Evolutionary conservation across 1,284 basidiomycete species (phyloP).

Genomic region (Veloporphyrellus conicus): DNA sequence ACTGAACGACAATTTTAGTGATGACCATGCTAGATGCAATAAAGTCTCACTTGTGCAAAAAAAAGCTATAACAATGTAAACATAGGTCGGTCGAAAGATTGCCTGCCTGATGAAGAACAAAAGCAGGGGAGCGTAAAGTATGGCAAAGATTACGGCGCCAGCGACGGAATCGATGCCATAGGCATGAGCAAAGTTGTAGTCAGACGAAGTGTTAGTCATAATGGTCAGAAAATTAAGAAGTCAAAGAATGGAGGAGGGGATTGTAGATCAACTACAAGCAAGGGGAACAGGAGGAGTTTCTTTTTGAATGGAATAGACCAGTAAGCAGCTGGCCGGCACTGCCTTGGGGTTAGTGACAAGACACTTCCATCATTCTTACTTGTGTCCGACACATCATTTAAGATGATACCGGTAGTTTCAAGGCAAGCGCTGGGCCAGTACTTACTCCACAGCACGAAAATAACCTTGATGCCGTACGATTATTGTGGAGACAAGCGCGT

Average conservation of each 20-base stretch:
- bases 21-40: neutral
- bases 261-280: slow-evolving; percentile 21
- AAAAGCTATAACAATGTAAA: slow-evolving; percentile 39
- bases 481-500: too few relatives aligned
- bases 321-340: slow-evolving; percentile 7
- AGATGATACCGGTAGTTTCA: too few relatives aligned
- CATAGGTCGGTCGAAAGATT: slow-evolving; percentile 38
- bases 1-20: slow-evolving; percentile 22
- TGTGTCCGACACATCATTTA: neutral
- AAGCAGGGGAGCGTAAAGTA: slow-evolving; percentile 41
- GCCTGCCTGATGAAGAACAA: slow-evolving; percentile 37
- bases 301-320: slow-evolving; percentile 16
- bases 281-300: neutral
- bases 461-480: too few relatives aligned
- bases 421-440: too few relatives aligned
- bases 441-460: too few relatives aligned
- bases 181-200: slow-evolving; percentile 37
- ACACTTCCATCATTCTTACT: neutral
- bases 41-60: slow-evolving; percentile 45
- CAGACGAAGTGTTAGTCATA: slow-evolving; percentile 20
- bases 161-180: slow-evolving; percentile 43
- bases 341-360: slow-evolving; percentile 5
- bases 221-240: neutral
- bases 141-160: slow-evolving; percentile 44
- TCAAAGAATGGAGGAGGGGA: neutral